These are phyloP conservation scores for Petrea volubilis DNA, from an alignment of 257 asterid genomes.

Conservation along the genomic window DNA sequence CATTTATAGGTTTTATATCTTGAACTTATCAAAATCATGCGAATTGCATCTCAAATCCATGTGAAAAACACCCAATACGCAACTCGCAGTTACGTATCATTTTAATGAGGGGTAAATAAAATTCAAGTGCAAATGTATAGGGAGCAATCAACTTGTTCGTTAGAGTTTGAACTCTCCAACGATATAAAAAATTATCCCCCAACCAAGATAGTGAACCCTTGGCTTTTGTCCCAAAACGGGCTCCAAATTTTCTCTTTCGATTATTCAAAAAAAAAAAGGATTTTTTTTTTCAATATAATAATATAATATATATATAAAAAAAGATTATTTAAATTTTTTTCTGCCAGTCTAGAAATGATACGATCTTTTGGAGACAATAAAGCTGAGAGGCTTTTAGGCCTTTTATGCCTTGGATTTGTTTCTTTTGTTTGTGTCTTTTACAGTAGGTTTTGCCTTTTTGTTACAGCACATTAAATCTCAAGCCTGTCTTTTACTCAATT, in stretches of 20 bases:
- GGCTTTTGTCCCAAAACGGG: not conserved
- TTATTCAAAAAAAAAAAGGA: not conserved
- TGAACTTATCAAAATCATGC: too few species aligned
- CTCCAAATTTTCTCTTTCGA: not conserved
- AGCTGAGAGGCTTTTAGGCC: constrained; percentile 27
- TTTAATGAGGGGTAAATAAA: not conserved
- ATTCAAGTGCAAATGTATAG: constrained; percentile 29
- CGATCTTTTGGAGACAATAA: constrained; percentile 45
- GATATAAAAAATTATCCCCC: too few species aligned
- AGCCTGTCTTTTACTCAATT: constrained; percentile 35
- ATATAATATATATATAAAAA: too few species aligned
- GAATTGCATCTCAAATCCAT: too few species aligned
- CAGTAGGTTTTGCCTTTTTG: constrained; percentile 29
- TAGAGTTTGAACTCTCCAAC: not conserved
- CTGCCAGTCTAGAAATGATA: constrained; percentile 9
- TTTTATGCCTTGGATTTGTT: constrained; percentile 61
- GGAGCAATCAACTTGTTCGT: constrained; percentile 23
- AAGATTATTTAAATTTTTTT: too few species aligned
- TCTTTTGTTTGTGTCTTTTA: constrained; percentile 44
- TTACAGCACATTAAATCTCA: constrained; percentile 36
- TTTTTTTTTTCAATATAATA: constrained; percentile 20
- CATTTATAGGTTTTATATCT: too few species aligned
- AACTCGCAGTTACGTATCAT: too few species aligned
- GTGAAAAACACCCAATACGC: too few species aligned
- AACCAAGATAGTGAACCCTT: not conserved